phyloP scores from a whole-genome alignment of 1,284 basidiomycete genomes.

The Kalmanozyma brasiliensis region DNA sequence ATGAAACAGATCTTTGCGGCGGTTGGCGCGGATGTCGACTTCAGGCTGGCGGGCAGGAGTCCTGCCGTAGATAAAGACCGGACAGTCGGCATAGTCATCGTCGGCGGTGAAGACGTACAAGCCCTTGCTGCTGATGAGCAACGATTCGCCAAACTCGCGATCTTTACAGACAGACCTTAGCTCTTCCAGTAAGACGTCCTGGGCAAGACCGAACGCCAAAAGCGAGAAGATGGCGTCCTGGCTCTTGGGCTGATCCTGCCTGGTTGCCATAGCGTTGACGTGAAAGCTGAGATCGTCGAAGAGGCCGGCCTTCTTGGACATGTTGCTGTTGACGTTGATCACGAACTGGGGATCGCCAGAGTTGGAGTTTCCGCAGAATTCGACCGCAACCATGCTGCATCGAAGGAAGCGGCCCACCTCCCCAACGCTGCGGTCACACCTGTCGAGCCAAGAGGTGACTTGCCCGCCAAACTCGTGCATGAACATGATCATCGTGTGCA shows the following conservation, averaged over 20 bases:
- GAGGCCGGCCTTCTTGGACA: neutral
- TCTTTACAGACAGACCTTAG: neutral
- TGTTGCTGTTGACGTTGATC: conserved; percentile 3
- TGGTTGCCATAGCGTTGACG: conserved; percentile 6
- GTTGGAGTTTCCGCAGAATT: conserved; percentile 3
- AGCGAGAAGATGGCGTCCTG: conserved; percentile 2
- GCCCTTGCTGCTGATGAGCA: too few relatives aligned
- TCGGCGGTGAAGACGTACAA: too few relatives aligned
- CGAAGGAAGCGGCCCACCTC: conserved; percentile 1
- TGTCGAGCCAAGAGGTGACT: conserved; percentile 7
- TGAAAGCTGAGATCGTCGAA: neutral
- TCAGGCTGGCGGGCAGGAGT: too few relatives aligned
- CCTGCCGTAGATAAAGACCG: too few relatives aligned
- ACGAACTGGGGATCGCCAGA: neutral
- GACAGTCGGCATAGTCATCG: too few relatives aligned
- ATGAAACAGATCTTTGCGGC: too few relatives aligned
- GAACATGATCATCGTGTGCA: conserved; percentile 1
- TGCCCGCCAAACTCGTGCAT: conserved; percentile 1
- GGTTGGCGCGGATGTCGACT: too few relatives aligned
- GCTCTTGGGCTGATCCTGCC: neutral
- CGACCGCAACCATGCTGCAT: conserved; percentile 8
- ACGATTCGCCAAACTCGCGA: neutral
- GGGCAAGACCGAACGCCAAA: neutral
- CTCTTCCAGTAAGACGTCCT: neutral
- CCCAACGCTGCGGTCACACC: neutral